Conservation (phyloP, 192 early-diverging fungal genomes). For the Gigaspora rosea region DNA sequence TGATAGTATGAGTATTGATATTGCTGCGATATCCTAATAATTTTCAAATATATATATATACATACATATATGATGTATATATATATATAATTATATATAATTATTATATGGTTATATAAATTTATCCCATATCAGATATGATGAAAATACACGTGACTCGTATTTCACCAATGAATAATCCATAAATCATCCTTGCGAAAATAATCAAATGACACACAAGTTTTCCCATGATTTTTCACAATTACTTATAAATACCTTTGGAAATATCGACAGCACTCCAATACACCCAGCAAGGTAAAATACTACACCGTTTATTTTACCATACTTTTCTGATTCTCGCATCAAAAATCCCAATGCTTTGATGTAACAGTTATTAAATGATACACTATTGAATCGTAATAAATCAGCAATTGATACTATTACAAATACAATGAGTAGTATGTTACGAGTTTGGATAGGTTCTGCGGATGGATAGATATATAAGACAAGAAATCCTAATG, state of each 20-base stretch:
- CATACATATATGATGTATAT: too few relatives aligned
- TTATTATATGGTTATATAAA: too few relatives aligned
- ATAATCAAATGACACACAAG: too few relatives aligned
- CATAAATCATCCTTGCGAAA: too few relatives aligned
- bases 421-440: conserved; percentile 26
- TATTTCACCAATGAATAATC: too few relatives aligned
- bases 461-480: conserved; percentile 34
- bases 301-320: conserved; percentile 43
- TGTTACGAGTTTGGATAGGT: conserved; percentile 26
- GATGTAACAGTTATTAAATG: conserved; percentile 44
- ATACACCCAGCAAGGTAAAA: conserved; percentile 45
- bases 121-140: too few relatives aligned
- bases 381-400: conserved; percentile 40
- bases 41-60: too few relatives aligned
- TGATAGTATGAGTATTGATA: conserved; percentile 49
- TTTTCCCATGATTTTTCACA: neutral
- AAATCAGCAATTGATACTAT: conserved; percentile 38
- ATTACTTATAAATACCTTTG: neutral
- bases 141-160: too few relatives aligned
- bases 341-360: conserved; percentile 44
- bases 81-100: too few relatives aligned
- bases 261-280: conserved; percentile 27
- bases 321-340: conserved; percentile 43
- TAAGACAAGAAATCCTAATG: conserved; percentile 43
- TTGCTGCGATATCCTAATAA: conserved; percentile 41